Evolutionary conservation across 2,329 filamentous ascomycete species (phyloP).

Genomic region (Fusarium sp.): DNA sequence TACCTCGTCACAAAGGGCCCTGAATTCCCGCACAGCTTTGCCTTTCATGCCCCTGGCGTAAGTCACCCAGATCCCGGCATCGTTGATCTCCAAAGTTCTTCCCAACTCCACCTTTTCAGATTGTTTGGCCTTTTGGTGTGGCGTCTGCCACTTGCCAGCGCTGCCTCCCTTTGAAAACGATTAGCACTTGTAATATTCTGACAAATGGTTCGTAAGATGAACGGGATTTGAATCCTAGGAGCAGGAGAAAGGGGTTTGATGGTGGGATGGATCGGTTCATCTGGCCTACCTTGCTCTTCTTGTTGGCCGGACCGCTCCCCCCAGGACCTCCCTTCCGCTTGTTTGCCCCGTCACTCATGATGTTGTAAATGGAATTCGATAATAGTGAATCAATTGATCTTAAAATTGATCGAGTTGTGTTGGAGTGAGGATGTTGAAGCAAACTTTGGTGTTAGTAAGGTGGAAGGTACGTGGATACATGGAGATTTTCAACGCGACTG

Average conservation of each 20-base stretch:
- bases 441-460: slow-evolving; percentile 12
- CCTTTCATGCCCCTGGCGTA: slow-evolving; percentile 78
- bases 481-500: slow-evolving; percentile 31
- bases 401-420: background rate
- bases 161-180: slow-evolving; percentile 56
- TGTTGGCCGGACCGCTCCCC: slow-evolving; percentile 43
- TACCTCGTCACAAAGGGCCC: slow-evolving; percentile 74
- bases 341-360: slow-evolving; percentile 46
- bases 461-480: slow-evolving; percentile 11
- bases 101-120: slow-evolving; percentile 55
- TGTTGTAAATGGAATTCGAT: background rate
- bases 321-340: slow-evolving; percentile 51
- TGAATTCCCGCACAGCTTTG: slow-evolving; percentile 75
- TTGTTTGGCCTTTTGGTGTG: slow-evolving; percentile 65
- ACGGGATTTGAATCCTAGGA: background rate
- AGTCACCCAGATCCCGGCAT: slow-evolving; percentile 81
- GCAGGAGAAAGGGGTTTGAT: background rate
- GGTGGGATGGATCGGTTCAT: background rate
- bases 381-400: background rate
- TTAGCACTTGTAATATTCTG: slow-evolving; percentile 15
- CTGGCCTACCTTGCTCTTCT: slow-evolving; percentile 55
- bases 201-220: background rate
- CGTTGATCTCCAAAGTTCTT: slow-evolving; percentile 70
- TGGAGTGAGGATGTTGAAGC: background rate
- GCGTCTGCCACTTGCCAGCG: slow-evolving; percentile 69